phyloP scores from a whole-genome alignment of 768 basidiomycete genomes.

The Boletus barrowsii region DNA sequence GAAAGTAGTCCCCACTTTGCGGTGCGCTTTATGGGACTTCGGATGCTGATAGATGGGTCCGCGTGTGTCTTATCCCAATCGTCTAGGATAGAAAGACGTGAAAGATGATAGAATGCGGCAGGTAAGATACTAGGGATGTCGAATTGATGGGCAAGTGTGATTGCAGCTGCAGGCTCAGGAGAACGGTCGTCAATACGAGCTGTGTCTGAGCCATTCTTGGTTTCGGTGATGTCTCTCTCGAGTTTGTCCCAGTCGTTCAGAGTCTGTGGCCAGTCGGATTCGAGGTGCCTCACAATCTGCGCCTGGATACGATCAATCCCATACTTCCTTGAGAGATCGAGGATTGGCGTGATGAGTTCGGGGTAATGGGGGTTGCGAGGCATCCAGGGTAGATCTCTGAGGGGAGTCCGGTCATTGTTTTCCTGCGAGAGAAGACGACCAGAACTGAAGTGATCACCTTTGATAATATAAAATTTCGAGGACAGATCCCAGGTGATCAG shows the following conservation, averaged over 20 bases:
- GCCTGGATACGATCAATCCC: constrained; percentile 5
- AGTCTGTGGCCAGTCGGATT: constrained; percentile 13
- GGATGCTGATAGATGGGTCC: neutral
- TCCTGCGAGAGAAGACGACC: neutral
- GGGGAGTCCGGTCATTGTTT: neutral
- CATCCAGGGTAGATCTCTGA: neutral
- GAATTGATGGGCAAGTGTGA: constrained; percentile 42
- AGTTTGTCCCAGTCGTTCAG: constrained; percentile 12
- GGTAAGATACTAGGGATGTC: constrained; percentile 43
- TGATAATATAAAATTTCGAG: constrained; percentile 12
- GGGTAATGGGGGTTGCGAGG: constrained; percentile 4
- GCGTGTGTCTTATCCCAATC: constrained; percentile 16
- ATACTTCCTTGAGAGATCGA: constrained; percentile 11
- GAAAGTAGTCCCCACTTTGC: constrained; percentile 16
- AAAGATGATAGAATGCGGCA: constrained; percentile 49
- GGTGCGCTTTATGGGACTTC: constrained; percentile 6
- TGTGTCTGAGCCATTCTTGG: neutral
- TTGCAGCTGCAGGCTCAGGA: constrained; percentile 30
- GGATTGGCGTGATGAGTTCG: constrained; percentile 2
- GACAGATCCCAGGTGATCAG: constrained; percentile 5
- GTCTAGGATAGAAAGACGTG: constrained; percentile 21
- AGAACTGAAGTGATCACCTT: neutral
- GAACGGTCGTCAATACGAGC: constrained; percentile 3
- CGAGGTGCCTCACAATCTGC: neutral
- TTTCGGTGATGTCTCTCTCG: neutral